Base-by-base conservation (phyloP, 23 red algal species). In the Pyropia haitanensis region DNA sequence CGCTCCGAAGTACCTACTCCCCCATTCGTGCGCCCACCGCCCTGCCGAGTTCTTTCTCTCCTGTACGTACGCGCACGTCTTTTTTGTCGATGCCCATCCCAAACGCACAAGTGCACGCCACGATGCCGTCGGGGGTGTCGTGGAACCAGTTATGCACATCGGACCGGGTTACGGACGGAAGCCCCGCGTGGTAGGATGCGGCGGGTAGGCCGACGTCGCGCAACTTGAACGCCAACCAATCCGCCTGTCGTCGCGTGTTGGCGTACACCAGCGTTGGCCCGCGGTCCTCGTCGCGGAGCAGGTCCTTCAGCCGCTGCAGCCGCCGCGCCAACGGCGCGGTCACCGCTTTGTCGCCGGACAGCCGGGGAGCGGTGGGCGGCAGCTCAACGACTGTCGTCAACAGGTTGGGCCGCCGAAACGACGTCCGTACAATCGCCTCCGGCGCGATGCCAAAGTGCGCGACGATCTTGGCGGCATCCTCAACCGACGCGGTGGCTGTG, bases 81-180 rank as follows among this genome's bases (percentile, higher is more conserved):
- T 68, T 31, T 64, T 97, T 83, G 73, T 97, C 87, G 80, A 97
- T 90, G 16, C 94, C 94, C 94, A 97, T 97, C 32, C 94, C 94
- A 53, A 97, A 97, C n/a, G 94, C 94, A 18, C 88, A 88, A 4
- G 94, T 97, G 27, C 85, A 86, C 24, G 74, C 80, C 15, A 97
- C 84, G 1, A 97, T 46, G 30, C 30, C 30, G 30, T 32, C 30
- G 30, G 2, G 30, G 18, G 56, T 73, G 51, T 91, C 70, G n/a
- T 9, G 23, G 49, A 90, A 91, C 49, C 53, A 56, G 2, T 90
- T 62, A 53, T 88, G 81, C 6, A 75, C 61, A 18, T 34, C 31
- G 7, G 67, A 69, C n/a, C 85, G 63, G 31, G 82, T 76, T 39
- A 88, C 86, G 27, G 58, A 57, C 28, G 67, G 62, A 63, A 97